Percentiles rank a stretch among this genome's conserved stretches.
Evolutionary conservation across 179 eudicot genomes (phyloP).

Genomic region (Beta macrorhiza): DNA sequence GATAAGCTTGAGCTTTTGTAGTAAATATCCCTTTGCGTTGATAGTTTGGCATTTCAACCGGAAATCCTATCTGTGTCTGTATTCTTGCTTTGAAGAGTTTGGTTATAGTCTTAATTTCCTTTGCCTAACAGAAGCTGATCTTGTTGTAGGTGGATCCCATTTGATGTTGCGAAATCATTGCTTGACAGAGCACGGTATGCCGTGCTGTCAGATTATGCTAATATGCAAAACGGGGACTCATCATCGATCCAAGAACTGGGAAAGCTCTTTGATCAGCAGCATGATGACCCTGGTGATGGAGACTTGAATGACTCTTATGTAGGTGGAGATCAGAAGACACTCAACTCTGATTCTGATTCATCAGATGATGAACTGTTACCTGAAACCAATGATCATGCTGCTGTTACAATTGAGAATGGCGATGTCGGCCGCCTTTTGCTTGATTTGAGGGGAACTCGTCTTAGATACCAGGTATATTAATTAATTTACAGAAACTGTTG

Average conservation of each 20-base stretch:
- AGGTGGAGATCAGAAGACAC: constrained; percentile 54
- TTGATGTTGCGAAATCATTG: constrained; percentile 57
- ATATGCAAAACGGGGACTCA: constrained; percentile 37
- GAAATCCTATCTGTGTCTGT: background rate
- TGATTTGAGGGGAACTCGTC: constrained; percentile 53
- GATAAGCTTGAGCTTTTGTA: background rate
- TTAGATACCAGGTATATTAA: constrained; percentile 57
- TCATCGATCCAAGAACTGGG: constrained; percentile 28
- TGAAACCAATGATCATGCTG: constrained; percentile 37
- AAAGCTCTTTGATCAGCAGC: constrained; percentile 40
- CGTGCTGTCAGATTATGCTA: constrained; percentile 59
- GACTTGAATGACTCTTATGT: constrained; percentile 54
- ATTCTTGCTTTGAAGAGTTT: constrained; percentile 1
- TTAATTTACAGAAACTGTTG: background rate
- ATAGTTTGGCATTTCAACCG: background rate
- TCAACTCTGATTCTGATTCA: constrained; percentile 48
- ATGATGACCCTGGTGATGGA: constrained; percentile 44
- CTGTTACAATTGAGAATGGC: constrained; percentile 34
- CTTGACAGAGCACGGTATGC: constrained; percentile 71
- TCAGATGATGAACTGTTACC: constrained; percentile 60
- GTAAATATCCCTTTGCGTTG: background rate
- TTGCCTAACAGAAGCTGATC: constrained; percentile 23
- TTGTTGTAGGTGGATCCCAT: constrained; percentile 74
- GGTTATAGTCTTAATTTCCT: background rate
- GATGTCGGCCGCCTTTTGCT: constrained; percentile 53